Evolutionary conservation across 106 monocot species (phyloP).

Genomic region (Hemerocallis citrina): DNA sequence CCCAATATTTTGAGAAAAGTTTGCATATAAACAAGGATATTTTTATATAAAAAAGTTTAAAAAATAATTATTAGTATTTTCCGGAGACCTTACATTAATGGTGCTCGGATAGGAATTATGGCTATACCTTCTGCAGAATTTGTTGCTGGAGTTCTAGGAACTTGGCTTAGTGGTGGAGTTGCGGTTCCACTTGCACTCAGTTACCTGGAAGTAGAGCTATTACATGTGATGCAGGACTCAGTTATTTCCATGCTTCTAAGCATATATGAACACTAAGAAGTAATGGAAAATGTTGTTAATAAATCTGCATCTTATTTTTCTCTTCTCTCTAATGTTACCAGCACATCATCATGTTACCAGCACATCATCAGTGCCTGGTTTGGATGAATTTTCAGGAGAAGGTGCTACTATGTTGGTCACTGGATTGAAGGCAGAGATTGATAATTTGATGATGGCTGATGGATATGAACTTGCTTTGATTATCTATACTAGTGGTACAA

Average conservation of each 20-base stretch:
- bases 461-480: no score
- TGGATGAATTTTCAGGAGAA: slow-evolving; percentile 12
- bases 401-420: slow-evolving; percentile 6
- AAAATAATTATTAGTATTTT: no score
- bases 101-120: slow-evolving; percentile 73
- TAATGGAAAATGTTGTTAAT: slow-evolving; percentile 56
- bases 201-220: slow-evolving; percentile 78
- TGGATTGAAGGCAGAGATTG: no score
- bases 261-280: slow-evolving; percentile 72
- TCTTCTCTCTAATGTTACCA: slow-evolving; percentile 50
- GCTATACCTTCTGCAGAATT: slow-evolving; percentile 93
- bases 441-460: no score
- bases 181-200: slow-evolving; percentile 86
- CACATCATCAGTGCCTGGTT: slow-evolving; percentile 6
- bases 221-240: slow-evolving; percentile 91
- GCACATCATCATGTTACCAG: no score
- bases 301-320: slow-evolving; percentile 59
- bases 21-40: no score
- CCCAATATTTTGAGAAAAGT: no score
- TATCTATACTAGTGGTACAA: no score
- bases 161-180: slow-evolving; percentile 91
- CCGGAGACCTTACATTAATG: no score
- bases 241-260: slow-evolving; percentile 64
- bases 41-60: no score
- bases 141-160: slow-evolving; percentile 76